Evolutionary conservation across 148 eudicot genomes (phyloP).

Genomic region (Spergularia bocconei): DNA sequence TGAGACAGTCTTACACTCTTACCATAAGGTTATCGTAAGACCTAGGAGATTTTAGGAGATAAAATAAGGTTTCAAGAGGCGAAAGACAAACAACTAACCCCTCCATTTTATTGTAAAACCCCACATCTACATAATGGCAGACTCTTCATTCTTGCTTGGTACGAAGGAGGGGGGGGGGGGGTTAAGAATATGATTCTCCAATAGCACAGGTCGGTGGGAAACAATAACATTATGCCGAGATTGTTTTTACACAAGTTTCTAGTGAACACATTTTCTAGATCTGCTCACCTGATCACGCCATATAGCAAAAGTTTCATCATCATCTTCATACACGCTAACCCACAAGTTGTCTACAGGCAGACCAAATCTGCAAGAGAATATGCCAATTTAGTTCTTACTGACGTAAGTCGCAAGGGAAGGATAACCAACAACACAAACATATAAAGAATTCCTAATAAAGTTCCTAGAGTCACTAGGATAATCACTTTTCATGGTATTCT

Average conservation of each 20-base stretch:
- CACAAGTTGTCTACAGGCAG: slow-evolving; percentile 72
- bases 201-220: too few relatives aligned
- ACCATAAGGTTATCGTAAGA: background rate
- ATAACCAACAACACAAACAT: background rate
- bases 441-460: background rate
- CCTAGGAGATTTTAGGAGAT: background rate
- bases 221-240: background rate
- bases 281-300: slow-evolving; percentile 81
- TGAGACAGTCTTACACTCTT: background rate
- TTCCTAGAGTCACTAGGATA: background rate
- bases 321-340: slow-evolving; percentile 91
- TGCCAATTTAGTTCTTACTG: slow-evolving; percentile 4
- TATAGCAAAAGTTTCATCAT: slow-evolving; percentile 79
- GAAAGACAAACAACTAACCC: too few relatives aligned
- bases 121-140: too few relatives aligned
- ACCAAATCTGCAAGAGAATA: slow-evolving; percentile 54
- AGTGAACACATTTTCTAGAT: background rate
- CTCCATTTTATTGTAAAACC: too few relatives aligned
- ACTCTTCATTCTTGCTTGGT: too few relatives aligned
- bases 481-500: background rate
- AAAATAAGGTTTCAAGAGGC: too few relatives aligned
- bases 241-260: background rate
- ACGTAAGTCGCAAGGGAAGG: background rate
- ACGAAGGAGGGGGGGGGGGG: too few relatives aligned
- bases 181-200: too few relatives aligned